These are phyloP conservation scores for Herpotrichia juniperi DNA, from an alignment of 2,329 filamentous ascomycete species.

Conservation along the genomic window DNA sequence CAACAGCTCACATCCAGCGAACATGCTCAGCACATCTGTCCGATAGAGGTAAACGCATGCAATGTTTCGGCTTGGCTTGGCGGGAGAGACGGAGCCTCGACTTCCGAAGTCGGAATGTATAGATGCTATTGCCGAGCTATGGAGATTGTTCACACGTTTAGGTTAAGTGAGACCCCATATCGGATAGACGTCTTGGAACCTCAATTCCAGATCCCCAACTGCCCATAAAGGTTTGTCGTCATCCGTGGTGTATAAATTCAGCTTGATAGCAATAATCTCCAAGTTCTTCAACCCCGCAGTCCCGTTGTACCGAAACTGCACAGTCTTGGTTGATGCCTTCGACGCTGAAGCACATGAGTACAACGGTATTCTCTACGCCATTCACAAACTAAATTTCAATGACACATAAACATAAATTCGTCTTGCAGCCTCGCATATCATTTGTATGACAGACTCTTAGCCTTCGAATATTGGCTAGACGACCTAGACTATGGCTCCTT, in stretches of 20 bases:
- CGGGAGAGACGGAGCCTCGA: no score
- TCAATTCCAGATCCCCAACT: conserved; percentile 42
- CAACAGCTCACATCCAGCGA: conserved; percentile 35
- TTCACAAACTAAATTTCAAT: conserved; percentile 50
- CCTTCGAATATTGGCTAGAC: conserved; percentile 19
- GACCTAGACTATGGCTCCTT: conserved; percentile 5
- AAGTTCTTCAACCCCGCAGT: conserved; percentile 46
- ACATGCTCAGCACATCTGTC: conserved; percentile 51
- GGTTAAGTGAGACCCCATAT: conserved; percentile 51
- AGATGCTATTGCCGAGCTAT: conserved; percentile 35
- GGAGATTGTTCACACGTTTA: conserved; percentile 39
- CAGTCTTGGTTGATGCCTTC: conserved; percentile 54
- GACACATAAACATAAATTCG: no score
- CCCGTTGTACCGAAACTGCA: conserved; percentile 50
- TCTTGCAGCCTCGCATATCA: conserved; percentile 43
- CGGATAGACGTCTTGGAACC: conserved; percentile 27
- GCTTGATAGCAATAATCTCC: conserved; percentile 38
- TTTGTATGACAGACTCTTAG: conserved; percentile 37
- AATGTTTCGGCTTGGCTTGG: conserved; percentile 40
- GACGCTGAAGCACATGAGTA: conserved; percentile 53
- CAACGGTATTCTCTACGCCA: conserved; percentile 51
- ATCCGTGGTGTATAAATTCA: conserved; percentile 46
- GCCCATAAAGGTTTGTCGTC: conserved; percentile 46
- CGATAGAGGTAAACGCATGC: conserved; percentile 51
- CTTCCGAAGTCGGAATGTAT: no score